Evolutionary conservation across 257 asterid genomes (phyloP), one percentile per base, ranked within the genome.

Genomic region (Gynochthodes officinalis): DNA sequence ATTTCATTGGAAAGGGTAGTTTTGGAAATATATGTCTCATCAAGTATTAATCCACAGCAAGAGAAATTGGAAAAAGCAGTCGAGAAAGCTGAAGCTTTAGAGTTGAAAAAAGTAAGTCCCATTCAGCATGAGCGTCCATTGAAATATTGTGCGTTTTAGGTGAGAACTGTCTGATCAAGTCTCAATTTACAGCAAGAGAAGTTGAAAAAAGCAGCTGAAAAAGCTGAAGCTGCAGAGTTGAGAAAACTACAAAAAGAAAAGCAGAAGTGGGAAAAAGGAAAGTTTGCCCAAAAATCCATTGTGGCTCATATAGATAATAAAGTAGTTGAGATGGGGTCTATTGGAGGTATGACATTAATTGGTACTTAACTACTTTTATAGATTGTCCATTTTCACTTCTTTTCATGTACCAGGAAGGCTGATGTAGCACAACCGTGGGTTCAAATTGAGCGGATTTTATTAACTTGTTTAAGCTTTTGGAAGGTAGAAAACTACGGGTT

Each of bases 201-300:
- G 83, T 70, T 88, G 89, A 91, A 82, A 72, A 94, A 88, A 80
- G 97, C 90, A 74, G 90, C 90, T 72, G 76, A 87, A 74, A 93
- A 84, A 82, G 96, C 88, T 52, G 92, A 93, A 84, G 96, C 91
- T 73, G 96, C 92, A n/a, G 92, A 88, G 86, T 65, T 81, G 86
- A 93, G 75, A 80, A 88, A 85, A 77, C 61, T 62, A 65, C 78
- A 86, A 77, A 93, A 84, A 82, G 97, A 93, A 82, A 88, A 82
- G 91, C 87, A 84, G 79, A 93, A 89, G 81, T 91, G 96, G 96
- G 96, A 89, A 75, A 94, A 87, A 70, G 99, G 97, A 49, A 94
- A 89, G 82, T 83, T 82, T 75, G 95, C 99, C 40, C 76, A 82
- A 23, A 89, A 94, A 81, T 88, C 97, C 59, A 86, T 94, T 85